Conservation (phyloP, 2,329 filamentous ascomycete genomes). For the Karstenula rhodostoma region DNA sequence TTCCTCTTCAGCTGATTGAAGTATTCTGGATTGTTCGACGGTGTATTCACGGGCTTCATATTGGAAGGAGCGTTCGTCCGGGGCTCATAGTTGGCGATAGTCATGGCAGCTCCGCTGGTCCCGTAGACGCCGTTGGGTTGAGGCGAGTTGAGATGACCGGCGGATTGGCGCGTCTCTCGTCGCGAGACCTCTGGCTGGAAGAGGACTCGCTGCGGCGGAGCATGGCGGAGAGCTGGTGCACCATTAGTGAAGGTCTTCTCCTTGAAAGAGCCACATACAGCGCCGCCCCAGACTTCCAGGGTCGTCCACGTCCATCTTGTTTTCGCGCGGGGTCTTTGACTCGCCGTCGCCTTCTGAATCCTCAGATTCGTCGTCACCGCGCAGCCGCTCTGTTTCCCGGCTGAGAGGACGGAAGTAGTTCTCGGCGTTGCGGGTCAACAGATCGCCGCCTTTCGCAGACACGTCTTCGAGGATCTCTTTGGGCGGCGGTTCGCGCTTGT, state of each 20-base stretch:
- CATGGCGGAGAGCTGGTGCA: conserved; percentile 70
- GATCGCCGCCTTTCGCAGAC: conserved; percentile 79
- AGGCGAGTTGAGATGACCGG: conserved; percentile 51
- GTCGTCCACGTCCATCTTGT: conserved; percentile 60
- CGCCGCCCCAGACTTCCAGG: conserved; percentile 54
- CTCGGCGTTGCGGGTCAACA: conserved; percentile 80
- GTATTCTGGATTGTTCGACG: conserved; percentile 74
- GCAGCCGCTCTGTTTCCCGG: conserved; percentile 56
- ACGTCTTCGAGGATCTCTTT: conserved; percentile 85
- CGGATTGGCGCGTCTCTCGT: conserved; percentile 67
- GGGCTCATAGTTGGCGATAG: conserved; percentile 75
- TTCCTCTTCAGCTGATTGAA: conserved; percentile 68
- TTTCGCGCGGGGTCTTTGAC: conserved; percentile 59
- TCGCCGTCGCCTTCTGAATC: conserved; percentile 54
- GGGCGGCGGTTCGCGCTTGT: conserved; percentile 82
- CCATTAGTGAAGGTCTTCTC: conserved; percentile 36
- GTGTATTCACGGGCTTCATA: conserved; percentile 77
- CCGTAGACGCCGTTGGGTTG: conserved; percentile 52
- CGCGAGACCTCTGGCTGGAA: conserved; percentile 82
- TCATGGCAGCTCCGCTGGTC: conserved; percentile 57
- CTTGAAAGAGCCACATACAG: conserved; percentile 29
- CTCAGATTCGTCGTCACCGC: conserved; percentile 63
- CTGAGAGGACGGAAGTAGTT: conserved; percentile 68
- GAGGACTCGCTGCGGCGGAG: conserved; percentile 83
- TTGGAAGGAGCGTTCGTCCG: conserved; percentile 68